phyloP scores from a whole-genome alignment of 257 asterid species.

The Solanum corneliomulleri region DNA sequence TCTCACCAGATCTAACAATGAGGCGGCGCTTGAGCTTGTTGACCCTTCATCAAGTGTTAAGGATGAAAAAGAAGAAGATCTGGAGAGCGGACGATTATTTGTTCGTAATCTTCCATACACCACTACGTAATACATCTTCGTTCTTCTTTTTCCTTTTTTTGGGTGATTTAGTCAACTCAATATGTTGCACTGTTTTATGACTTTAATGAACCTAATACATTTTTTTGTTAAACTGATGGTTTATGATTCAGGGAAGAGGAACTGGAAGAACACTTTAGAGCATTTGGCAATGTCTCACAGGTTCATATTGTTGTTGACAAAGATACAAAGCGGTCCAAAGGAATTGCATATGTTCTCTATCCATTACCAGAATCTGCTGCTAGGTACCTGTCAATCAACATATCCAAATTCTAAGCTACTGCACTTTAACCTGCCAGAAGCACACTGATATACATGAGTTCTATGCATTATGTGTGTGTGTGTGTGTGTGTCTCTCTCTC shows the following conservation, averaged over 20 bases:
- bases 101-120: conserved; percentile 81
- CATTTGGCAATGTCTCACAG: conserved; percentile 53
- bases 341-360: conserved; percentile 68
- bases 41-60: conserved; percentile 27
- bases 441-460: neutral
- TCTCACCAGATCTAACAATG: conserved; percentile 16
- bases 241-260: conserved; percentile 64
- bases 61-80: conserved; percentile 30
- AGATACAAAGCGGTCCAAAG: conserved; percentile 84
- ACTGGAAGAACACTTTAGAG: conserved; percentile 57
- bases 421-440: neutral
- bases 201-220: neutral
- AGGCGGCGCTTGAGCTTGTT: conserved; percentile 12
- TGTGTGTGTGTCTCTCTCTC: no score
- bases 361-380: conserved; percentile 79
- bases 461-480: neutral
- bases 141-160: neutral
- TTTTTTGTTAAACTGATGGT: neutral
- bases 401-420: neutral
- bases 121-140: conserved; percentile 44
- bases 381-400: conserved; percentile 36
- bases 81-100: conserved; percentile 66
- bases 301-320: conserved; percentile 86
- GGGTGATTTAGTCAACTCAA: neutral
- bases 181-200: neutral